Base-by-base conservation (phyloP, 139 green algal genomes). In the Chlorella ohadii region DNA sequence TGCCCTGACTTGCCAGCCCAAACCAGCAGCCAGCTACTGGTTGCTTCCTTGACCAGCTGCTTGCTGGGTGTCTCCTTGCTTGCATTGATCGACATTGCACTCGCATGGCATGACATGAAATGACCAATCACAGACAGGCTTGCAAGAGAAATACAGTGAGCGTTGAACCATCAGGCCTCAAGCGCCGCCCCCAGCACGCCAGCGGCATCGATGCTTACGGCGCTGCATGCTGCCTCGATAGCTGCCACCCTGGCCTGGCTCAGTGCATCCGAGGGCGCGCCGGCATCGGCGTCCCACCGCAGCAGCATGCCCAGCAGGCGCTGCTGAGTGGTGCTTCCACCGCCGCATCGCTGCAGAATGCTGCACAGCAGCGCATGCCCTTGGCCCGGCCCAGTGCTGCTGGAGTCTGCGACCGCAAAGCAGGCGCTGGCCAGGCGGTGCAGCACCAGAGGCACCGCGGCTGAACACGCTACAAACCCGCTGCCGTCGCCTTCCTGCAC, bases 391-490 rank as follows among this genome's bases (percentile, higher is more conserved):
- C n/a, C n/a, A n/a, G n/a, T 19, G n/a, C 22, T 36, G 70, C 25
- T 38, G 27, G 47, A 27, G 16, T 59, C 51, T 2, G 51, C 22
- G 51, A 9, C 25, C 1, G 34, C 34, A 70, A 88, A 88, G 44
- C 84, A 64, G 47, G 47, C 57, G 38, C 64, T 55, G 27, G 78
- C 84, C 47, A 88, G 81, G 34, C 84, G 76, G 68, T 88, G 84
- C 33, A 88, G 31, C 51, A 88, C 84, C 33, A 84, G 36, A 1
- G 51, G 55, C 51, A 84, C 66, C 1, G 66, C 79, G 16, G 23
- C 25, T 0, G 80, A 77, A 22, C 57, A 71, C 4, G 5, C 16
- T 0, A 12, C 57, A 12, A 67, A 28, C 17, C 34, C 44, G 63
- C 39, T 27, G 28, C 80, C 51, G 47, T 72, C 33, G 16, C 80